A percentile compares a stretch with the other conserved stretches of the same genome.
These are phyloP conservation scores for Albifimbria verrucaria DNA, from an alignment of 2,329 filamentous ascomycete species.

Conservation along the genomic window DNA sequence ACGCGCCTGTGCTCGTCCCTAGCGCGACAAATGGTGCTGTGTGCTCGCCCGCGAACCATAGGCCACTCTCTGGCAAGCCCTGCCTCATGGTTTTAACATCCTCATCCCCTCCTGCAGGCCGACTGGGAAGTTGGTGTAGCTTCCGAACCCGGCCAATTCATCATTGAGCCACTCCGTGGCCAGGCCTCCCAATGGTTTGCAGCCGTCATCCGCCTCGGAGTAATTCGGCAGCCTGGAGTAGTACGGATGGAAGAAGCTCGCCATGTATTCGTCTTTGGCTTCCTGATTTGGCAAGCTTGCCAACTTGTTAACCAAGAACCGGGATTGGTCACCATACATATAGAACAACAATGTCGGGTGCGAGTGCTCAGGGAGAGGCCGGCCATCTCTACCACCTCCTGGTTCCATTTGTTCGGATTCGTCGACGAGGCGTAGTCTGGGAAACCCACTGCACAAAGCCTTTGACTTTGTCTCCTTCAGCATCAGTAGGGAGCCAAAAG, in stretches of 20 bases:
- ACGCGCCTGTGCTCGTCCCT: slow-evolving; percentile 86
- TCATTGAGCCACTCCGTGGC: slow-evolving; percentile 78
- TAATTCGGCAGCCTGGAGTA: slow-evolving; percentile 73
- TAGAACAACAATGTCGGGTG: slow-evolving; percentile 89
- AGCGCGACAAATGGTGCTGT: slow-evolving; percentile 86
- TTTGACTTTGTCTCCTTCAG: slow-evolving; percentile 41
- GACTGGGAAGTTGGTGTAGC: slow-evolving; percentile 81
- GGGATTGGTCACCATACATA: slow-evolving; percentile 62
- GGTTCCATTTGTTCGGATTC: slow-evolving; percentile 65
- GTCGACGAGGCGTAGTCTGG: slow-evolving; percentile 63
- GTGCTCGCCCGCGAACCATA: slow-evolving; percentile 91
- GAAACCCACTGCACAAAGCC: slow-evolving; percentile 75
- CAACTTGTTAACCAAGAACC: slow-evolving; percentile 46
- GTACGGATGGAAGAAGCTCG: slow-evolving; percentile 73
- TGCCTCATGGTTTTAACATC: slow-evolving; percentile 66
- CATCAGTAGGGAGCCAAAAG: slow-evolving; percentile 62
- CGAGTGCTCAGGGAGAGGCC: slow-evolving; percentile 52
- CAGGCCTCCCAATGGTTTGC: slow-evolving; percentile 60
- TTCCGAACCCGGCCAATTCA: slow-evolving; percentile 75
- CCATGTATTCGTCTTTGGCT: slow-evolving; percentile 52
- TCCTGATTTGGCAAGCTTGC: slow-evolving; percentile 37
- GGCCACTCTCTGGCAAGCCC: slow-evolving; percentile 60
- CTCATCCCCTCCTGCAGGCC: slow-evolving; percentile 67
- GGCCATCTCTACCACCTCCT: slow-evolving; percentile 74
- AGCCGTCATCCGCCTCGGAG: slow-evolving; percentile 46